Evolutionary conservation across 768 basidiomycete species (phyloP).

Genomic region (Amylocystis lapponica): DNA sequence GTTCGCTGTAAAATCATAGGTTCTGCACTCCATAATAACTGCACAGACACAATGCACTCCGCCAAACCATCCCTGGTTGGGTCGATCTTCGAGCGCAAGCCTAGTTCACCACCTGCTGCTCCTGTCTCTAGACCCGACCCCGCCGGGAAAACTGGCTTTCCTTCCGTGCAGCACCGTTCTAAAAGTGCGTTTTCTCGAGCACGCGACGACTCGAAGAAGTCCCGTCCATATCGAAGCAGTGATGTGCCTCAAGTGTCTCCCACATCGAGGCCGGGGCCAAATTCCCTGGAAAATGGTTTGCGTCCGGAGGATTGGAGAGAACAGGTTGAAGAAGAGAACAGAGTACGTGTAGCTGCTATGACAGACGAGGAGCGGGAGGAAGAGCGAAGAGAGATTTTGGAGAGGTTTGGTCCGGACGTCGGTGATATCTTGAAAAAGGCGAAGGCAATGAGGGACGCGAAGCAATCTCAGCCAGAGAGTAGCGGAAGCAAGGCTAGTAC

Average conservation of each 20-base stretch:
- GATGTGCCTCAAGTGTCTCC: constrained; percentile 19
- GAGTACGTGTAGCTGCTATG: constrained; percentile 58
- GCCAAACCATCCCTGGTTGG: constrained; percentile 42
- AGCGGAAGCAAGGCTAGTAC: neutral
- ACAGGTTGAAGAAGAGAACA: constrained; percentile 65
- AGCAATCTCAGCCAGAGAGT: constrained; percentile 1
- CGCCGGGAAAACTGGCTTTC: constrained; percentile 31
- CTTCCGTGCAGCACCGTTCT: constrained; percentile 34
- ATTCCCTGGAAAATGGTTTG: no score
- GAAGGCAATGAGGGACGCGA: constrained; percentile 39
- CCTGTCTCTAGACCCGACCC: constrained; percentile 16
- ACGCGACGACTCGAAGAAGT: constrained; percentile 18
- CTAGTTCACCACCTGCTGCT: constrained; percentile 16
- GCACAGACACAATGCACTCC: no score
- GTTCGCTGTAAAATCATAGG: no score
- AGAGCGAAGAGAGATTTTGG: constrained; percentile 60
- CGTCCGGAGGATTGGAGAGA: constrained; percentile 42
- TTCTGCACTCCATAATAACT: no score
- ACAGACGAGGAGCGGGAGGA: constrained; percentile 60
- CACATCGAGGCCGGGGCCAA: constrained; percentile 8
- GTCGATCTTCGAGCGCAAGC: constrained; percentile 41
- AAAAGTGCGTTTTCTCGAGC: constrained; percentile 34
- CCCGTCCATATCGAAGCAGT: constrained; percentile 7
- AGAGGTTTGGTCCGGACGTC: constrained; percentile 66
- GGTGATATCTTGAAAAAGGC: constrained; percentile 55